Evolutionary conservation across 1,284 basidiomycete species (phyloP).

Genomic region (Inonotus hispidus): DNA sequence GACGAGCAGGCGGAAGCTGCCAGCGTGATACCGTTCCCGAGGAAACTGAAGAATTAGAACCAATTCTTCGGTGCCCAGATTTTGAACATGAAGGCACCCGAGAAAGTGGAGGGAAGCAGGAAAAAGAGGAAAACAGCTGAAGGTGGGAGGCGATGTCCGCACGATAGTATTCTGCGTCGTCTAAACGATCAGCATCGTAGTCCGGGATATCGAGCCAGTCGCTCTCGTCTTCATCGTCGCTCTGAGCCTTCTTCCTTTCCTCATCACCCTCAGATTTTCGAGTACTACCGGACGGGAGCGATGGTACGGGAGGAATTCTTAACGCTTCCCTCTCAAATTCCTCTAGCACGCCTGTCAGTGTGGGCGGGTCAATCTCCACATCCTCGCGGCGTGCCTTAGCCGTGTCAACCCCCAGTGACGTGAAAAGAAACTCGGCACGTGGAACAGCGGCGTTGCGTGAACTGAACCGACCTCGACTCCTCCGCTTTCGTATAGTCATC

Average conservation of each 20-base stretch:
- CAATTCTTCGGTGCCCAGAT: conserved; percentile 5
- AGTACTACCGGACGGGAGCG: neutral
- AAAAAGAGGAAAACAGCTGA: conserved; percentile 10
- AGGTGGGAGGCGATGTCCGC: conserved; percentile 17
- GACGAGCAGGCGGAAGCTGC: conserved; percentile 14
- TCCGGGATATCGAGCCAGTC: conserved; percentile 10
- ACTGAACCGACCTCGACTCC: conserved; percentile 3
- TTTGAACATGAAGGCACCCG: neutral
- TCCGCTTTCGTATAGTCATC: neutral
- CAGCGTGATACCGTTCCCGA: neutral
- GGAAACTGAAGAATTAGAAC: conserved; percentile 9
- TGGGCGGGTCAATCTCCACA: conserved; percentile 1
- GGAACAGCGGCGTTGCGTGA: neutral
- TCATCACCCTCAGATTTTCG: neutral
- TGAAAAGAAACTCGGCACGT: conserved; percentile 8
- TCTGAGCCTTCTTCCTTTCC: neutral
- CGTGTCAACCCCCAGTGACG: conserved; percentile 15
- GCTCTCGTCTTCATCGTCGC: conserved; percentile 8
- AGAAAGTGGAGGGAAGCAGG: conserved; percentile 3
- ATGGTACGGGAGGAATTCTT: neutral
- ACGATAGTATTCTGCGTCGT: conserved; percentile 15
- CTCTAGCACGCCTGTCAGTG: conserved; percentile 13
- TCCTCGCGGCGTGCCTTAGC: conserved; percentile 5
- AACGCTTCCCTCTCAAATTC: conserved; percentile 9
- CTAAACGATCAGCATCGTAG: conserved; percentile 8